phyloP scores from a whole-genome alignment of 805 yeast genomes.

The Saturnispora silvae region DNA sequence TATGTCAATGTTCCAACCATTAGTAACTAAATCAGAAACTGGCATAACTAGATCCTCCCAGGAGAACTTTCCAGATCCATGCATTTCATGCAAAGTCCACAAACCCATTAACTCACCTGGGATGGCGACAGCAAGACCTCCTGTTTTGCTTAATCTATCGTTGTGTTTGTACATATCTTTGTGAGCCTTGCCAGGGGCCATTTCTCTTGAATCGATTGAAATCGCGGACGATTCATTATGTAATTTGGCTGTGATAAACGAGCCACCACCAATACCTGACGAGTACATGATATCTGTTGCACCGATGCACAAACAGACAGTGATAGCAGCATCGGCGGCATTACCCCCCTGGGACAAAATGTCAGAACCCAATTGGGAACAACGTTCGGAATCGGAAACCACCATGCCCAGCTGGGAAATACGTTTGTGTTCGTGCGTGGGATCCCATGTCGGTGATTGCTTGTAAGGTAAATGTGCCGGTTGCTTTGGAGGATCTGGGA shows the following conservation, averaged over 20 bases:
- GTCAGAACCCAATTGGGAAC: slow-evolving; percentile 53
- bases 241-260: slow-evolving; percentile 45
- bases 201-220: slow-evolving; percentile 78
- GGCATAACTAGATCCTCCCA: slow-evolving; percentile 75
- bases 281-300: slow-evolving; percentile 71
- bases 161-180: slow-evolving; percentile 51
- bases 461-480: slow-evolving; percentile 24
- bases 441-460: slow-evolving; percentile 34
- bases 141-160: slow-evolving; percentile 46
- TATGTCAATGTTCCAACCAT: slow-evolving; percentile 51
- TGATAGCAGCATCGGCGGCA: slow-evolving; percentile 91
- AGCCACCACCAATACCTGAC: slow-evolving; percentile 96
- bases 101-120: slow-evolving; percentile 91
- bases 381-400: slow-evolving; percentile 51
- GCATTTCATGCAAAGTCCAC: slow-evolving; percentile 45
- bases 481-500: slow-evolving; percentile 11
- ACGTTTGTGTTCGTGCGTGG: slow-evolving; percentile 29
- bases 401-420: slow-evolving; percentile 48
- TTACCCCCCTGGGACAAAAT: slow-evolving; percentile 52
- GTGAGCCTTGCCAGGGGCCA: slow-evolving; percentile 59
- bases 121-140: slow-evolving; percentile 80
- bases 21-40: slow-evolving; percentile 50
- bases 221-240: slow-evolving; percentile 37
- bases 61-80: slow-evolving; percentile 58
- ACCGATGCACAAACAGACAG: slow-evolving; percentile 84